phyloP scores from a whole-genome alignment of 2,329 filamentous ascomycete genomes.

The Fusarium avenaceum region DNA sequence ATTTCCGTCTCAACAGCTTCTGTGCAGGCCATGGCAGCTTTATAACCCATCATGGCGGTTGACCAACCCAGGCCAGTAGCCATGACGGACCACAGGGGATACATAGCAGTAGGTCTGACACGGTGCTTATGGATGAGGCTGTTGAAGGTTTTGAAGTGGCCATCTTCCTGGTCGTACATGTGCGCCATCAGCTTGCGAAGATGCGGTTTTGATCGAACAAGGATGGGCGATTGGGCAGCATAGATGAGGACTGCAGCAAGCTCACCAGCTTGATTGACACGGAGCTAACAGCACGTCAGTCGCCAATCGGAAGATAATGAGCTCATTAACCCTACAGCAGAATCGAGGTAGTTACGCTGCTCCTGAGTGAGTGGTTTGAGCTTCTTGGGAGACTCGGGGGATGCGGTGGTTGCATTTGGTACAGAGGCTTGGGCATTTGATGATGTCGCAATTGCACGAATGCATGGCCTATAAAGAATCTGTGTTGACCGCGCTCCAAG shows the following conservation, averaged over 20 bases:
- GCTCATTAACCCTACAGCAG: constrained; percentile 68
- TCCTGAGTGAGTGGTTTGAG: constrained; percentile 74
- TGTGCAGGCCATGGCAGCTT: constrained; percentile 98
- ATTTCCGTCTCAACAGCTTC: constrained; percentile 99
- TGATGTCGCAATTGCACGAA: constrained; percentile 44
- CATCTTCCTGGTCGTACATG: constrained; percentile 97
- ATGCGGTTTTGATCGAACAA: constrained; percentile 85
- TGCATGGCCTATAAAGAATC: constrained; percentile 30
- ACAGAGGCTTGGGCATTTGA: constrained; percentile 36
- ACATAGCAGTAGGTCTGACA: constrained; percentile 91
- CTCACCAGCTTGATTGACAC: constrained; percentile 97
- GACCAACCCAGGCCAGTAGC: constrained; percentile 88
- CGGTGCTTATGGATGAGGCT: constrained; percentile 84
- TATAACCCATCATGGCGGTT: constrained; percentile 88
- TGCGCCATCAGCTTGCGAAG: constrained; percentile 92
- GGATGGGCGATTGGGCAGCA: constrained; percentile 84
- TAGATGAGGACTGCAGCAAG: constrained; percentile 98
- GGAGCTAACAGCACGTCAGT: constrained; percentile 67
- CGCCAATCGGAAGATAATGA: not conserved
- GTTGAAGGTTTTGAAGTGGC: constrained; percentile 90
- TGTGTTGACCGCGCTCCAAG: constrained; percentile 34
- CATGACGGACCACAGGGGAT: constrained; percentile 87
- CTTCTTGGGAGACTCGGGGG: constrained; percentile 53
- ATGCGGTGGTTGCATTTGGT: constrained; percentile 35
- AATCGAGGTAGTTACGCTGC: constrained; percentile 81